Evolutionary conservation across 106 monocot species (phyloP).

Genomic region (Allium cepa): DNA sequence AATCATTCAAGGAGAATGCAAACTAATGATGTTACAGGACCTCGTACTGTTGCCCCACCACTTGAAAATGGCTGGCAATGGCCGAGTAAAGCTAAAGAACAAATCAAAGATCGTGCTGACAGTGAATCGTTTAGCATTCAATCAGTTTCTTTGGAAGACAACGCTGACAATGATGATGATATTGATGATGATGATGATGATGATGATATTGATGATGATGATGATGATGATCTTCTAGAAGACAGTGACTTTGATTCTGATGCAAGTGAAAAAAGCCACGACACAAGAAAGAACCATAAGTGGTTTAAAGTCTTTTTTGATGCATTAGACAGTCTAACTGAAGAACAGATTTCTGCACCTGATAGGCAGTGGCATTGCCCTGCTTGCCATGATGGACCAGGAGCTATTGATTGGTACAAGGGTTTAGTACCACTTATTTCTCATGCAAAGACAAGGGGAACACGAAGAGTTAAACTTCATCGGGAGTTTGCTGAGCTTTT

Average conservation of each 20-base stretch:
- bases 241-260: constrained; percentile 84
- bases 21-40: background rate
- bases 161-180: background rate
- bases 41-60: background rate
- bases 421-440: constrained; percentile 69
- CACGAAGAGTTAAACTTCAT: constrained; percentile 59
- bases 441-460: constrained; percentile 81
- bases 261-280: constrained; percentile 60
- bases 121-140: too few relatives aligned
- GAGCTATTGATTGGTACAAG: constrained; percentile 86
- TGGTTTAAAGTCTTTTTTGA: constrained; percentile 73
- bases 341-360: constrained; percentile 56
- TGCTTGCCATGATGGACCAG: constrained; percentile 79
- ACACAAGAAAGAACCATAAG: constrained; percentile 58
- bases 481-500: constrained; percentile 62
- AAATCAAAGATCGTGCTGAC: too few relatives aligned
- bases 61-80: background rate
- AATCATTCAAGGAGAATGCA: background rate
- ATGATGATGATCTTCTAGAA: constrained; percentile 22
- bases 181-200: constrained; percentile 1
- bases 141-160: background rate
- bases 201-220: constrained; percentile 20
- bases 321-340: constrained; percentile 35
- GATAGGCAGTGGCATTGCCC: constrained; percentile 89
- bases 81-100: background rate